phyloP scores from a whole-genome alignment of 768 basidiomycete genomes.

The Lyophyllum decastes region DNA sequence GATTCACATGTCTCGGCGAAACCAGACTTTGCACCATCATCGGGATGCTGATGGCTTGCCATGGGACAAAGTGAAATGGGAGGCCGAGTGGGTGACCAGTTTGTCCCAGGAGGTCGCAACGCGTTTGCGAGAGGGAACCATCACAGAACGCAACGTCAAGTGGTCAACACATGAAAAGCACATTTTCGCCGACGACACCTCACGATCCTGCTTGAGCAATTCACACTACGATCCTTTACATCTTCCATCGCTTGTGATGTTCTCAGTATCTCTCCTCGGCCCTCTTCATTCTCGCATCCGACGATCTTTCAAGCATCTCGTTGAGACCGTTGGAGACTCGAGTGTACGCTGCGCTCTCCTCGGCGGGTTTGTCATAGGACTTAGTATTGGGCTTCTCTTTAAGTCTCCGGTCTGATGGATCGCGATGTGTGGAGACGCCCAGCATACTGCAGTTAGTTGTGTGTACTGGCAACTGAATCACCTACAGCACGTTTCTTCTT shows the following conservation, averaged over 20 bases:
- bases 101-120: constrained; percentile 65
- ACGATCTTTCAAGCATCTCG: constrained; percentile 22
- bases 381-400: constrained; percentile 34
- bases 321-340: constrained; percentile 23
- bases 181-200: constrained; percentile 2
- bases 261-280: constrained; percentile 61
- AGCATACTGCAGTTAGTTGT: neutral
- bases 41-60: constrained; percentile 17
- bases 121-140: constrained; percentile 42
- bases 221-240: constrained; percentile 61
- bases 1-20: constrained; percentile 31
- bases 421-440: neutral
- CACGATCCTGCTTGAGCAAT: constrained; percentile 5
- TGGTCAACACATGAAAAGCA: neutral
- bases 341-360: constrained; percentile 34
- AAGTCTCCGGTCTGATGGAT: constrained; percentile 1
- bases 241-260: constrained; percentile 59
- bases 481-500: neutral
- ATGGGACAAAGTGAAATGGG: constrained; percentile 70
- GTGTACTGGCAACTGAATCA: neutral
- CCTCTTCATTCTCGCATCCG: constrained; percentile 37
- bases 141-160: constrained; percentile 20
- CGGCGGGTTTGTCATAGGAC: constrained; percentile 40
- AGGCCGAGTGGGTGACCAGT: constrained; percentile 60
- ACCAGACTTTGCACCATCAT: constrained; percentile 19